Percentiles rank a stretch among this genome's conserved stretches.
phyloP scores from a whole-genome alignment of 805 yeast species.

The Millerozyma acaciae region DNA sequence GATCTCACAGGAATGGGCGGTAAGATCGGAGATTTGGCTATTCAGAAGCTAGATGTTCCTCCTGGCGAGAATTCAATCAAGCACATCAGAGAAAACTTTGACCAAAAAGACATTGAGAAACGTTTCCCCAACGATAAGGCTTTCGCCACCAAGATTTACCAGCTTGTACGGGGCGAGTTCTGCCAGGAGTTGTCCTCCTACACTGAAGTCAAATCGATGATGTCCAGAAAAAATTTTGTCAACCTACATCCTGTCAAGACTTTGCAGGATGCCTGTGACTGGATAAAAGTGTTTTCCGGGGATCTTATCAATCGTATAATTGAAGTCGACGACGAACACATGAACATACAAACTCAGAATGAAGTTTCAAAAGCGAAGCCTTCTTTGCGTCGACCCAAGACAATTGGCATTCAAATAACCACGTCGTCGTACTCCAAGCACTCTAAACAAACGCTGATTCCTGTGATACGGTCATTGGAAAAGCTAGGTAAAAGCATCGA shows the following conservation, averaged over 20 bases:
- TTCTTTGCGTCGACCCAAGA: conserved; percentile 48
- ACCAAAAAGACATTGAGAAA: conserved; percentile 19
- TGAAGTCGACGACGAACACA: conserved; percentile 69
- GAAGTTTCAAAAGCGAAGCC: conserved; percentile 16
- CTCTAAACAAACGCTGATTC: conserved; percentile 42
- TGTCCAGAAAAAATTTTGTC: conserved; percentile 77
- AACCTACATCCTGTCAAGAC: conserved; percentile 48
- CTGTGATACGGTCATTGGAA: conserved; percentile 32
- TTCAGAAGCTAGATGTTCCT: conserved; percentile 49
- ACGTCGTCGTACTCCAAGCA: conserved; percentile 19
- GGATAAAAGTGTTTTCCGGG: conserved; percentile 82
- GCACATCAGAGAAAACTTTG: conserved; percentile 48
- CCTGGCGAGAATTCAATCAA: conserved; percentile 40
- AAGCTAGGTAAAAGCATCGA: conserved; percentile 28
- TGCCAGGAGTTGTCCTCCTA: conserved; percentile 52
- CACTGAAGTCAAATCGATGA: conserved; percentile 77
- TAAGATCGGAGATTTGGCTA: conserved; percentile 63
- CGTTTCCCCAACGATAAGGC: conserved; percentile 37
- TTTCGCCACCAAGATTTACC: conserved; percentile 53
- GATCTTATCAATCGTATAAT: conserved; percentile 68
- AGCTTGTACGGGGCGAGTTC: conserved; percentile 62
- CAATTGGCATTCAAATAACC: conserved; percentile 40
- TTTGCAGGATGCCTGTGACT: conserved; percentile 56
- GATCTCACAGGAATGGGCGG: conserved; percentile 95
- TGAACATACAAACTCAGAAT: conserved; percentile 25